Conservation (phyloP, 441 rosid species). For the Populus hybrid region DNA sequence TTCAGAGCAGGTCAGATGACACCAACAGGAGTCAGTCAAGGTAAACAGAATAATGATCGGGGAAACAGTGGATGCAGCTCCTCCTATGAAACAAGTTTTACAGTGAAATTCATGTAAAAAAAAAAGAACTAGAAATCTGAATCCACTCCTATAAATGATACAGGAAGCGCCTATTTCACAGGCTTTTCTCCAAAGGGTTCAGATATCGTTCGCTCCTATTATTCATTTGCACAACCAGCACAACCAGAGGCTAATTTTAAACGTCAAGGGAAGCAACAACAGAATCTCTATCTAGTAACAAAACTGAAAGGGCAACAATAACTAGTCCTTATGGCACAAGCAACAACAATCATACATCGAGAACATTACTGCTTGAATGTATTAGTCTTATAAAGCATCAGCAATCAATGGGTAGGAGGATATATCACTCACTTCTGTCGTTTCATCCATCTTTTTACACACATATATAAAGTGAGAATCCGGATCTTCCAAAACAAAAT, state of each 20-base stretch:
- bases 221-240: not conserved
- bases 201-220: not conserved
- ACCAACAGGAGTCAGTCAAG: too few relatives aligned
- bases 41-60: not conserved
- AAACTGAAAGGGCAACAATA: conserved; percentile 10
- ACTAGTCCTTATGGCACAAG: conserved; percentile 21
- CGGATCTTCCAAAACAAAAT: conserved; percentile 80
- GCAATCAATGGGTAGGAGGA: conserved; percentile 41
- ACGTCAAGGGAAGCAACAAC: conserved; percentile 2
- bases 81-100: not conserved
- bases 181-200: not conserved
- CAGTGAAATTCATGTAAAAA: not conserved
- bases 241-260: conserved; percentile 3
- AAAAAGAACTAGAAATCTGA: not conserved
- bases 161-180: not conserved
- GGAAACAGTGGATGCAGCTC: not conserved
- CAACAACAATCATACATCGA: conserved; percentile 14
- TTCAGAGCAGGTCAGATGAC: too few relatives aligned
- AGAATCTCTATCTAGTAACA: conserved; percentile 10
- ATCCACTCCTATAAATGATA: not conserved
- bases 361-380: conserved; percentile 1
- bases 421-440: conserved; percentile 22
- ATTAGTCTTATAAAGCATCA: conserved; percentile 31
- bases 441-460: conserved; percentile 56
- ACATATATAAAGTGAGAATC: conserved; percentile 84